Conservation (phyloP, 768 basidiomycete species). For the Porphyrellus cyaneotinctus region DNA sequence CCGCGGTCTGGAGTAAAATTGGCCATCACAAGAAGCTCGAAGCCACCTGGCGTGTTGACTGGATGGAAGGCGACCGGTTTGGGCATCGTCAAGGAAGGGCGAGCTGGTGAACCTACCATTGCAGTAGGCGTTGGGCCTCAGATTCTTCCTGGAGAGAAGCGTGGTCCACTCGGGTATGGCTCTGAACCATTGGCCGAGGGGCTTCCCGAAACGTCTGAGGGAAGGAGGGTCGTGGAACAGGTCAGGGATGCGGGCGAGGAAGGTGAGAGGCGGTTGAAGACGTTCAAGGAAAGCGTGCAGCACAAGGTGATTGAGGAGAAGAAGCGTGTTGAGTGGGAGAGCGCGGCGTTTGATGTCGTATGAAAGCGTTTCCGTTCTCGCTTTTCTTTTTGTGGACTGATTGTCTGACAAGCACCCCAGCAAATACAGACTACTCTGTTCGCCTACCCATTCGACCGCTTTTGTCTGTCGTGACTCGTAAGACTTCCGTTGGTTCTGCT, state of each 20-base stretch:
- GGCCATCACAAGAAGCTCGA: conserved; percentile 47
- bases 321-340: conserved; percentile 44
- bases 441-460: too few relatives aligned
- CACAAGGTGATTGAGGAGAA: conserved; percentile 39
- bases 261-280: conserved; percentile 34
- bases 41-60: conserved; percentile 32
- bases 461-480: too few relatives aligned
- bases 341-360: conserved; percentile 39
- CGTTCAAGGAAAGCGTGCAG: conserved; percentile 43
- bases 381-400: too few relatives aligned
- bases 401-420: too few relatives aligned
- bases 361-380: neutral
- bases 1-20: conserved; percentile 66
- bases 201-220: neutral
- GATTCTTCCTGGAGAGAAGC: conserved; percentile 63
- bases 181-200: conserved; percentile 34
- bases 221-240: conserved; percentile 30
- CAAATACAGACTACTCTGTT: too few relatives aligned
- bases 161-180: conserved; percentile 57
- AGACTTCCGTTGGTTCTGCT: too few relatives aligned
- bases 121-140: conserved; percentile 75
- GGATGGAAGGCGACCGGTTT: conserved; percentile 59
- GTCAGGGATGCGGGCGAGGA: conserved; percentile 32
- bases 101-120: conserved; percentile 35
- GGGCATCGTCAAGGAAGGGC: conserved; percentile 55